These are phyloP conservation scores for Asterophora parasitica DNA, from an alignment of 768 basidiomycete genomes.

Conservation along the genomic window DNA sequence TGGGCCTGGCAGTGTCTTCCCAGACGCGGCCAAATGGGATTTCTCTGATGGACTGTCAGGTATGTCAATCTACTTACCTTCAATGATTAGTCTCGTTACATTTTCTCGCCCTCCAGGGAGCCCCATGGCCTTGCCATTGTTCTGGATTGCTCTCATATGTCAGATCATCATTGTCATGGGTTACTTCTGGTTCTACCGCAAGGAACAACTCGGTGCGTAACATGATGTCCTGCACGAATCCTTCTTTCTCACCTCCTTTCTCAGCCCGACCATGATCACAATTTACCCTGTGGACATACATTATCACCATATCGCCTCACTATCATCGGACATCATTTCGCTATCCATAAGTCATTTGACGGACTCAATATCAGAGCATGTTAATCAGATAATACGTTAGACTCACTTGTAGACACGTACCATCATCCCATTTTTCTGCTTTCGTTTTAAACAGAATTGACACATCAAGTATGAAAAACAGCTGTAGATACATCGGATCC, in stretches of 20 bases:
- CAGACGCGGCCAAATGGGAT: constrained; percentile 89
- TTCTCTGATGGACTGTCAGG: constrained; percentile 65
- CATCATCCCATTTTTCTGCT: neutral
- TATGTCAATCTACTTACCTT: constrained; percentile 20
- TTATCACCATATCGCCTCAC: neutral
- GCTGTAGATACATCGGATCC: neutral
- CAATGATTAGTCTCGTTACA: neutral
- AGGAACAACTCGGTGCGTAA: constrained; percentile 79
- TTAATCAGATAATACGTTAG: neutral
- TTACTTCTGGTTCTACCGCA: constrained; percentile 97
- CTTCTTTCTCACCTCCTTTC: neutral
- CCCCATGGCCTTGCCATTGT: constrained; percentile 77
- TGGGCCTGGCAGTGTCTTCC: constrained; percentile 88
- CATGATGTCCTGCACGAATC: neutral
- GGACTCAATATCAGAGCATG: constrained; percentile 9
- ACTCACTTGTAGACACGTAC: constrained; percentile 2
- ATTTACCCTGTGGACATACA: constrained; percentile 13
- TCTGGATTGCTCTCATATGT: constrained; percentile 82
- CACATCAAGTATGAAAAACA: neutral
- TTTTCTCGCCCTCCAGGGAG: constrained; percentile 40
- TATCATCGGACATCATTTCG: constrained; percentile 8
- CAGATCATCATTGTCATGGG: constrained; percentile 84
- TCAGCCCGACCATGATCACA: constrained; percentile 34
- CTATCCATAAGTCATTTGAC: constrained; percentile 9
- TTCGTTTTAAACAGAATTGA: constrained; percentile 18